Evolutionary conservation across 257 asterid species (phyloP), one percentile per base, ranked within the genome.

Genomic region (Fraxinus quadrangulata): DNA sequence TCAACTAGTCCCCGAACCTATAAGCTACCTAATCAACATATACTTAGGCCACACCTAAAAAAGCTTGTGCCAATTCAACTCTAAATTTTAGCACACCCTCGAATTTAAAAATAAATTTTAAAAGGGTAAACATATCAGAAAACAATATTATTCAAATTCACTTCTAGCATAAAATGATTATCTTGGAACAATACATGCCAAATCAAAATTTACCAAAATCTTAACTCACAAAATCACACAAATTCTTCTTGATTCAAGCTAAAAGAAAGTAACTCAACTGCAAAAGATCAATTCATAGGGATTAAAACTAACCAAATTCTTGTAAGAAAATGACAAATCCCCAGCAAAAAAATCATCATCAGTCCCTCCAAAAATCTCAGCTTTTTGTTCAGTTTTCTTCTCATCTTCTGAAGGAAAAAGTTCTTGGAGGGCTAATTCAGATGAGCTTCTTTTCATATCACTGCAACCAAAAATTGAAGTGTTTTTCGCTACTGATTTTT

Each of bases 401-500:
- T 78, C 84, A 73, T 79, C 80, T 26, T 78, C 85, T 3, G 74
- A 54, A 72, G 82, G 72, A 67, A 86, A 82, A 23, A 87, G 73
- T 75, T 88, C 93, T n/a, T 88, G 82, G 4, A 92, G 80, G 0
- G 85, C 92, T 79, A 90, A 71, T 31, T 87, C 84, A 4, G 96
- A 88, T 16, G 80, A 85, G 85, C 96, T 92, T 63, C 85, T 86
- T 77, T 88, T 90, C 93, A 88, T 87, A 45, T 81, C 86, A 54
- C 81, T 37, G 84, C 70, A 47, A 19, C 72, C 82, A 68, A 68
- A 83, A 31, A 72, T 81, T 70, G 89, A 73, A 42, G 54, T 83
- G 77, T 78, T 83, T 80, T 87, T 84, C 17, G 51, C 49, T 6
- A 28, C 72, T 30, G 76, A 11, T 77, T 79, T 86, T 80, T 81